Evolutionary conservation across 1,284 basidiomycete species (phyloP).

Genomic region (Cystobasidium sp.): DNA sequence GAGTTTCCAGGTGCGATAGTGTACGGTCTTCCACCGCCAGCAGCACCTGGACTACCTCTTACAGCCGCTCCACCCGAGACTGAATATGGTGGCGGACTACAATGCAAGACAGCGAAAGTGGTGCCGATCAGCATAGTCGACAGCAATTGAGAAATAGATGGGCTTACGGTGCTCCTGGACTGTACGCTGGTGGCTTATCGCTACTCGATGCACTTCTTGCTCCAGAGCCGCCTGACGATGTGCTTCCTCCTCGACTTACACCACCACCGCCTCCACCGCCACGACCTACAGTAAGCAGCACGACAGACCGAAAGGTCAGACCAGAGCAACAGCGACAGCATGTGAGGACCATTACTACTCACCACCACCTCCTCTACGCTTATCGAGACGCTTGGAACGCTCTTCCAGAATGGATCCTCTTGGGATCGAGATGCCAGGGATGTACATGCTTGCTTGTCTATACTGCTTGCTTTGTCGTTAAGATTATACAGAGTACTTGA

Average conservation of each 20-base stretch:
- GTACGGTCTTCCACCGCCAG: slow-evolving; percentile 36
- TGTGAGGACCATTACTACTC: not conserved
- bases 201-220: slow-evolving; percentile 6
- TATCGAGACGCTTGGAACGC: slow-evolving; percentile 8
- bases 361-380: slow-evolving; percentile 32
- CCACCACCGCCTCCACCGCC: slow-evolving; percentile 33
- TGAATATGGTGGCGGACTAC: slow-evolving; percentile 33
- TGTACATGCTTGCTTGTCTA: slow-evolving; percentile 28
- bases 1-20: slow-evolving; percentile 16
- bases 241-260: not conserved
- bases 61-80: slow-evolving; percentile 33
- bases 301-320: not conserved
- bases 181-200: slow-evolving; percentile 37
- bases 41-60: slow-evolving; percentile 22
- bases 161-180: slow-evolving; percentile 26
- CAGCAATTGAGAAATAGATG: not conserved
- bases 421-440: slow-evolving; percentile 23
- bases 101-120: slow-evolving; percentile 9
- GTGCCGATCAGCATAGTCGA: not conserved
- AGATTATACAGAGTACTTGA: not conserved
- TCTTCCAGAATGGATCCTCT: not conserved
- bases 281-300: slow-evolving; percentile 12
- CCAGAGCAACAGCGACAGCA: not conserved
- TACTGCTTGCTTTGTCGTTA: not conserved
- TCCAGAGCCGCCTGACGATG: slow-evolving; percentile 25